Conservation (phyloP, 208 protist genomes). For the Naegleria fowleri region DNA sequence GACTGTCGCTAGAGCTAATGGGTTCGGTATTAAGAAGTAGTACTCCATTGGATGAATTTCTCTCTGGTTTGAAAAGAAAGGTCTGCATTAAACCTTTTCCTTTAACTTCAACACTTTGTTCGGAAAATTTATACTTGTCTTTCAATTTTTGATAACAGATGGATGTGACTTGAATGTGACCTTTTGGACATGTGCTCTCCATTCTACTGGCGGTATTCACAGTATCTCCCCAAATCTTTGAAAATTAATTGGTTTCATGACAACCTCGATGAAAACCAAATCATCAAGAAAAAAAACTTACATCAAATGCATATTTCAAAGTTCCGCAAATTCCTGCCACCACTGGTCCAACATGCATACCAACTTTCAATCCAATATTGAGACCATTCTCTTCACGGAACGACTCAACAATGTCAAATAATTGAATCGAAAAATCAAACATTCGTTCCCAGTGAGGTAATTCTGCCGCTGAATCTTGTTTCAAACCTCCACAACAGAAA, state of each 20-base stretch:
- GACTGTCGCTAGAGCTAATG: too few relatives aligned
- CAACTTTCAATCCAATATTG: neutral
- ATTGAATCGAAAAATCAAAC: neutral
- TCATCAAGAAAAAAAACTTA: too few relatives aligned
- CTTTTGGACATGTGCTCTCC: neutral
- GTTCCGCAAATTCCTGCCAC: neutral
- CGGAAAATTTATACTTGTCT: constrained; percentile 39
- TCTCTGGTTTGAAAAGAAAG: constrained; percentile 39
- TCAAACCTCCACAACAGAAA: neutral
- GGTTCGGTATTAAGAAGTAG: too few relatives aligned
- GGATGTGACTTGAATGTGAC: constrained; percentile 18
- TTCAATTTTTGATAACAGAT: neutral
- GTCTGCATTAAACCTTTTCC: constrained; percentile 48
- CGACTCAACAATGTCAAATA: neutral
- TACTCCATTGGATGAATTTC: too few relatives aligned
- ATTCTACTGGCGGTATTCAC: neutral
- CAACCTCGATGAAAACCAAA: too few relatives aligned
- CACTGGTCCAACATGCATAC: neutral
- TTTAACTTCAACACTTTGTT: constrained; percentile 47
- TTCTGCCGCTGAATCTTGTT: neutral
- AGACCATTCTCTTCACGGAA: neutral
- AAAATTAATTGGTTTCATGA: too few relatives aligned
- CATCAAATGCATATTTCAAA: neutral
- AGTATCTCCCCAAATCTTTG: neutral
- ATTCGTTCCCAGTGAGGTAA: neutral